phyloP scores from a whole-genome alignment of 345 rosid species.

The Psidium friedrichsthalianum region DNA sequence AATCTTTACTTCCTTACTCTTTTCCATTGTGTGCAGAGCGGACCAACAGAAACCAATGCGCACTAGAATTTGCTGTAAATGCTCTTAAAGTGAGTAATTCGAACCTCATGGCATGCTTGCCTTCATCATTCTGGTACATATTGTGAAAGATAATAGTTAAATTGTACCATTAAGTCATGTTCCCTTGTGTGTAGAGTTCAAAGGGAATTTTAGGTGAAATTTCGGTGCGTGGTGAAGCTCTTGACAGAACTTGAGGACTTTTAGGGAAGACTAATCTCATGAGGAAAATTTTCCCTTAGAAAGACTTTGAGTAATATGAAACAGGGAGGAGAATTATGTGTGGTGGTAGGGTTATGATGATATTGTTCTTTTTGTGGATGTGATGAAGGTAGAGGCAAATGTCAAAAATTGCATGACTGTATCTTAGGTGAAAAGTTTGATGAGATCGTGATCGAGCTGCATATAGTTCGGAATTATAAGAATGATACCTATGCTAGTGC shows the following conservation, averaged over 20 bases:
- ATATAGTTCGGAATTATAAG: neutral
- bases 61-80: constrained; percentile 87
- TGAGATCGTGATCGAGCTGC: neutral
- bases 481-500: neutral
- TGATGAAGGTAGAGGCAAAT: neutral
- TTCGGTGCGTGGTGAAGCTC: neutral
- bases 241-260: neutral
- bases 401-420: neutral
- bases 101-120: neutral
- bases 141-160: neutral
- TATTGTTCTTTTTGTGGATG: neutral
- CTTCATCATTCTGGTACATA: neutral
- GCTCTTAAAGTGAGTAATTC: constrained; percentile 49
- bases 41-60: constrained; percentile 92
- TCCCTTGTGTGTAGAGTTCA: neutral
- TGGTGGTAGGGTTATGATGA: neutral
- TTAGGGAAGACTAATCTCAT: neutral
- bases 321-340: neutral
- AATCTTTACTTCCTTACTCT: neutral
- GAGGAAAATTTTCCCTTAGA: neutral
- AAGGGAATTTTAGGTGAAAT: neutral
- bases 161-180: neutral
- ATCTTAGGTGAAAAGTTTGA: neutral
- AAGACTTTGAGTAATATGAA: neutral
- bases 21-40: constrained; percentile 35